Evolutionary conservation across 2,329 filamentous ascomycete genomes (phyloP).

Genomic region (Calonectria naviculata): DNA sequence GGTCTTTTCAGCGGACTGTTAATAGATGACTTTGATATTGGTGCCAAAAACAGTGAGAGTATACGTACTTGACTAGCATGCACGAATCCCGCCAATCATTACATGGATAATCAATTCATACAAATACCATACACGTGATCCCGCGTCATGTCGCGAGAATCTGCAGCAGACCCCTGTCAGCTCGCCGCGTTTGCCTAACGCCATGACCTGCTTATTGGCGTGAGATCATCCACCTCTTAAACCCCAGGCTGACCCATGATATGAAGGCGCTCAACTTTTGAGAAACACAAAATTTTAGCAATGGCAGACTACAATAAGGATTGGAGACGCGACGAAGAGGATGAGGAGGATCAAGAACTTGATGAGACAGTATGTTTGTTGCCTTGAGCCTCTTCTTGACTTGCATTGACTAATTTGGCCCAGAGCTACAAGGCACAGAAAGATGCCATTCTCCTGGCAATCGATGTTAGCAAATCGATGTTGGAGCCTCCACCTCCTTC

Average conservation of each 20-base stretch:
- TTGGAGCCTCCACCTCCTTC: slow-evolving; percentile 72
- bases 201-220: slow-evolving; percentile 34
- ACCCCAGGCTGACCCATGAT: slow-evolving; percentile 31
- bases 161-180: slow-evolving; percentile 30
- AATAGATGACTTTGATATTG: not conserved
- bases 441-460: slow-evolving; percentile 98
- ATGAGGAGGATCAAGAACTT: slow-evolving; percentile 70
- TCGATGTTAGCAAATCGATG: slow-evolving; percentile 93
- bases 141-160: slow-evolving; percentile 35
- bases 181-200: slow-evolving; percentile 47
- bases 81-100: slow-evolving; percentile 37
- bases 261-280: slow-evolving; percentile 21
- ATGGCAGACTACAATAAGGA: slow-evolving; percentile 53
- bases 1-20: slow-evolving; percentile 28
- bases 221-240: slow-evolving; percentile 38
- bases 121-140: slow-evolving; percentile 47
- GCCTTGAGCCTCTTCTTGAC: not conserved
- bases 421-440: slow-evolving; percentile 92
- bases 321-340: slow-evolving; percentile 66
- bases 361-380: slow-evolving; percentile 69
- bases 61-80: slow-evolving; percentile 28
- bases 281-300: slow-evolving; percentile 24
- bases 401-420: slow-evolving; percentile 24
- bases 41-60: not conserved
- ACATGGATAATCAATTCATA: slow-evolving; percentile 32